phyloP scores from a whole-genome alignment of 352 stramenopile species.

The Phytophthora macrochlamydospora region DNA sequence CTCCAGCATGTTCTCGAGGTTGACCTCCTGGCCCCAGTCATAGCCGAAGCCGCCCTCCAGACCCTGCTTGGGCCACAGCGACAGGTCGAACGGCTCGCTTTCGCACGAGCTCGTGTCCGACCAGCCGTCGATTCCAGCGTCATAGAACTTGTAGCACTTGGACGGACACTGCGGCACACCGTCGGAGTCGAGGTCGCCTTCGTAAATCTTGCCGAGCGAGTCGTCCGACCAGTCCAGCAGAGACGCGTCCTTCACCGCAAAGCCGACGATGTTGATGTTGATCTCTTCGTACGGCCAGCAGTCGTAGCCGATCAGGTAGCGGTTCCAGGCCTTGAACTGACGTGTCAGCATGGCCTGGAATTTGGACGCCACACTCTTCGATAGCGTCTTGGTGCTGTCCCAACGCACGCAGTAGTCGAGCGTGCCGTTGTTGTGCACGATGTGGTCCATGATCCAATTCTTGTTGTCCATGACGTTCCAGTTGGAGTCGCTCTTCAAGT shows the following conservation, averaged over 20 bases:
- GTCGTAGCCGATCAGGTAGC: slow-evolving; percentile 33
- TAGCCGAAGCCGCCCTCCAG: slow-evolving; percentile 20
- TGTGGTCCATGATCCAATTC: slow-evolving; percentile 38
- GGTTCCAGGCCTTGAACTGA: slow-evolving; percentile 44
- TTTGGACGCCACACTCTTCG: slow-evolving; percentile 35
- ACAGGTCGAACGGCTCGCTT: slow-evolving; percentile 28
- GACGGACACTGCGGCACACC: slow-evolving; percentile 27
- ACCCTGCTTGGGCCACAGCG: slow-evolving; percentile 26
- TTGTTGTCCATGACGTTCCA: slow-evolving; percentile 3
- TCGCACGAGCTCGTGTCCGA: slow-evolving; percentile 31
- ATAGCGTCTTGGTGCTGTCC: slow-evolving; percentile 35
- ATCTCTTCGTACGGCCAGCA: slow-evolving; percentile 20
- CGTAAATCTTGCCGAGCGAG: slow-evolving; percentile 38
- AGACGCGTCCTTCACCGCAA: slow-evolving; percentile 8
- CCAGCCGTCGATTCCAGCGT: slow-evolving; percentile 4
- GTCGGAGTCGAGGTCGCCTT: slow-evolving; percentile 18
- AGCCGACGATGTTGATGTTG: slow-evolving; percentile 15
- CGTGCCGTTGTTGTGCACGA: slow-evolving; percentile 21
- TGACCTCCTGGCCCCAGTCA: slow-evolving; percentile 15
- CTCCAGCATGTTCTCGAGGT: slow-evolving; percentile 29
- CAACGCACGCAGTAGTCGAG: slow-evolving; percentile 43
- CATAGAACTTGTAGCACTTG: slow-evolving; percentile 34
- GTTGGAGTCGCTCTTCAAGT: not conserved
- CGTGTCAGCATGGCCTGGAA: slow-evolving; percentile 36
- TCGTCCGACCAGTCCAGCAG: slow-evolving; percentile 32